phyloP scores from a whole-genome alignment of 345 rosid genomes.

The Euphorbia pulcherrima region DNA sequence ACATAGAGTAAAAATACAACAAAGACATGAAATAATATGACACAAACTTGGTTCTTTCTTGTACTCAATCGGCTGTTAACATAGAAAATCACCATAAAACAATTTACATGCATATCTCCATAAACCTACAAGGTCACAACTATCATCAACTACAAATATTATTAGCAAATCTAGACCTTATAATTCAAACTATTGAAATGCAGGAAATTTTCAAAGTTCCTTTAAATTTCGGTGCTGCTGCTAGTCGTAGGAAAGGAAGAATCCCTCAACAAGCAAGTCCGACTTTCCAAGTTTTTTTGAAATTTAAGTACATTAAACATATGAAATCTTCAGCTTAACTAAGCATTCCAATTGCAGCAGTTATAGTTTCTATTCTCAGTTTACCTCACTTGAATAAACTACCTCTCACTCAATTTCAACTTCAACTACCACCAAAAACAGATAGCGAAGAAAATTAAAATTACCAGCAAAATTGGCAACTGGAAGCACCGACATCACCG shows the following conservation, averaged over 20 bases:
- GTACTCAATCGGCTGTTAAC: background rate
- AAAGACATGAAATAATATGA: slow-evolving; percentile 2
- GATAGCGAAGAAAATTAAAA: background rate
- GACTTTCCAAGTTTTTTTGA: background rate
- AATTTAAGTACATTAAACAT: background rate
- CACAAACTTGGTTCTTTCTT: background rate
- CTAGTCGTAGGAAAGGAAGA: background rate
- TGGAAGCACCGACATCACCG: slow-evolving; percentile 58
- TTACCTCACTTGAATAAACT: slow-evolving; percentile 11
- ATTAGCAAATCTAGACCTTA: background rate
- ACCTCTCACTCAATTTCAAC: background rate
- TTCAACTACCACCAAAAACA: background rate
- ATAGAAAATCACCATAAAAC: background rate
- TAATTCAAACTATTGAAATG: background rate
- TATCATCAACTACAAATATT: background rate
- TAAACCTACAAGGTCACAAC: background rate
- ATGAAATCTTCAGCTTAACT: background rate
- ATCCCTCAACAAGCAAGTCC: background rate
- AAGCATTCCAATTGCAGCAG: background rate
- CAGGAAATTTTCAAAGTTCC: slow-evolving; percentile 3
- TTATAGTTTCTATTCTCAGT: background rate
- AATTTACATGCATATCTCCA: background rate
- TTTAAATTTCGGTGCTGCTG: background rate
- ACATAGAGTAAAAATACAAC: slow-evolving; percentile 12
- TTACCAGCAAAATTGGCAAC: slow-evolving; percentile 35